Evolutionary conservation across 257 asterid genomes (phyloP), one percentile per base, ranked within the genome.

Genomic region (Solanum medicagineum): DNA sequence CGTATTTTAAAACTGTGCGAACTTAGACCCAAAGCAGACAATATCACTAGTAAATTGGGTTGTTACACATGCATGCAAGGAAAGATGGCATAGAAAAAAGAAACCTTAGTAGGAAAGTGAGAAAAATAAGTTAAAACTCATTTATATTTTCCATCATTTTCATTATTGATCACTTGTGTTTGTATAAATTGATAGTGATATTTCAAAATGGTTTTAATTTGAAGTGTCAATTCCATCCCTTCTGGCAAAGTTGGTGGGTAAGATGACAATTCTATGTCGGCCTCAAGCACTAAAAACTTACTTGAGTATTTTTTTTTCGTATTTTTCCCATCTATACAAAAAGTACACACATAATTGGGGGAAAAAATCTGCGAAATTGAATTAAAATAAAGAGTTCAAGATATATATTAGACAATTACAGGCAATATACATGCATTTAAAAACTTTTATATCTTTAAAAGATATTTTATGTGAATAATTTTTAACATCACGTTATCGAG

Each of bases 161-260:
- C 36, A 32, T 32, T 32, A 32, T 32, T 32, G 36, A 32, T 32
- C 36, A 32, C 36, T 32, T 32, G 36, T 32, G 36, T 2, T 32
- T 0, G 36, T 32, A 32, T 29, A 32, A 32, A 3, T 3, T 32
- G 36, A 32, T 32, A 32, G 36, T 32, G 80, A 40, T 40, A 70
- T 70, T 70, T 40, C 29, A 29, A 70, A 40, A 70, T 70, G 79
- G 79, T 70, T 40, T 70, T 36, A 36, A 69, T 60, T 81, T 40
- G 49, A 55, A 62, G 59, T 60, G 74, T 69, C 60, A 60, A 54
- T 20, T 44, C n/a, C 17, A 84, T 44, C 87, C 71, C 75, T 68
- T 87, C 82, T 82, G 86, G 84, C 86, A 73, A 59, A 60, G 80
- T 82, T 71, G 84, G 86, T 75, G 80, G 85, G 70, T 87, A 80